Evolutionary conservation across 1,139 yeast genomes (phyloP).

Genomic region (Insectozyma bohioensis): DNA sequence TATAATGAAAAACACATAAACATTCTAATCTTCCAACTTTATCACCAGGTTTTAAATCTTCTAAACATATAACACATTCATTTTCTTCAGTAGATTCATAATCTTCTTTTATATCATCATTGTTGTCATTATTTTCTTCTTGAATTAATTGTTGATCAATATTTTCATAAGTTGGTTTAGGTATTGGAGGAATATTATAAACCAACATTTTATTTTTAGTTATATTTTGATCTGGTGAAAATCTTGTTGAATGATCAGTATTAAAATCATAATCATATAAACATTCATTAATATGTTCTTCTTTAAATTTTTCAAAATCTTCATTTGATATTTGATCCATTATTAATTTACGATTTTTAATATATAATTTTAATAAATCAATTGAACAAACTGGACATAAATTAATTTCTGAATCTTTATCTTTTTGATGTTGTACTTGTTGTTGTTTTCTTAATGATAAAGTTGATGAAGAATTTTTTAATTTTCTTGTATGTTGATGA

Average conservation of each 20-base stretch:
- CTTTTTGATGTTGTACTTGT: constrained; percentile 9
- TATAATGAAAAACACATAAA: constrained; percentile 88
- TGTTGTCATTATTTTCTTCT: constrained; percentile 3
- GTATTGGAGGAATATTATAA: constrained; percentile 64
- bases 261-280: constrained; percentile 64
- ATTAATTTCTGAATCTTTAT: constrained; percentile 32
- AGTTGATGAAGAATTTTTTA: constrained; percentile 10
- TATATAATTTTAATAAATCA: constrained; percentile 56
- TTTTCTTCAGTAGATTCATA: constrained; percentile 55
- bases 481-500: constrained; percentile 10
- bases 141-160: constrained; percentile 21
- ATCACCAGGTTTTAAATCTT: constrained; percentile 81
- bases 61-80: constrained; percentile 94
- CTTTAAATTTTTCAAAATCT: constrained; percentile 52
- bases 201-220: constrained; percentile 81
- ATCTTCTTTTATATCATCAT: constrained; percentile 15
- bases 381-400: constrained; percentile 47
- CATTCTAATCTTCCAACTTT: constrained; percentile 92
- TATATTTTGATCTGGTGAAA: constrained; percentile 32
- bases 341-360: constrained; percentile 21
- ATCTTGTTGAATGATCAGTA: constrained; percentile 53
- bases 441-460: constrained; percentile 5
- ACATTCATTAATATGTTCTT: constrained; percentile 70
- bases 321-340: constrained; percentile 17
- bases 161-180: constrained; percentile 40